A percentile compares a stretch with the other conserved stretches of the same genome.
These are phyloP conservation scores for Chaetomiaceae sp. DNA, from an alignment of 2,329 filamentous ascomycete species.

Conservation along the genomic window DNA sequence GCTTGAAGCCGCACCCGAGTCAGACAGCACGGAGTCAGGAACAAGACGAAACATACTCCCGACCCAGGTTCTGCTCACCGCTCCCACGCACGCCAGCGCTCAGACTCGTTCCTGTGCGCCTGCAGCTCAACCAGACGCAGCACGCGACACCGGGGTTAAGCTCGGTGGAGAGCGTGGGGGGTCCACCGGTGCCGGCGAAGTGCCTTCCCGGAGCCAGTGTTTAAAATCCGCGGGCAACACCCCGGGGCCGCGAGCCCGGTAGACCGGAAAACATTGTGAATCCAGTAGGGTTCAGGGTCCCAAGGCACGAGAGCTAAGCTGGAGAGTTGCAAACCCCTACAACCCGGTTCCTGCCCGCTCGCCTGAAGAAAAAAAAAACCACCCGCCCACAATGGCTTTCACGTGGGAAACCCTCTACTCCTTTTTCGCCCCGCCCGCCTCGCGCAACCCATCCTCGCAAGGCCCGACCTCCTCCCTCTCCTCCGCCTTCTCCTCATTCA, in stretches of 20 bases:
- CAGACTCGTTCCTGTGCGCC: background rate
- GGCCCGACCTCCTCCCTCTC: slow-evolving; percentile 5
- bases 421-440: slow-evolving; percentile 14
- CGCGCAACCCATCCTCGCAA: background rate
- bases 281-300: slow-evolving; percentile 1
- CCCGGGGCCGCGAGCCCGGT: background rate
- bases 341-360: no score
- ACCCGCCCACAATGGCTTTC: slow-evolving; percentile 15
- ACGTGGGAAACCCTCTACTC: slow-evolving; percentile 13
- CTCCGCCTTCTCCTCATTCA: background rate
- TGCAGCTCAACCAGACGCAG: background rate
- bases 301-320: no score
- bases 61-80: background rate
- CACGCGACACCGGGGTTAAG: background rate
- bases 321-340: no score
- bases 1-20: no score
- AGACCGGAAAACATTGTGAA: background rate
- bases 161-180: slow-evolving; percentile 13
- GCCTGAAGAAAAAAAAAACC: background rate
- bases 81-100: background rate
- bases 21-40: no score
- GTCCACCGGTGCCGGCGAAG: slow-evolving; percentile 5
- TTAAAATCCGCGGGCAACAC: slow-evolving; percentile 11
- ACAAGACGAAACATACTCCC: no score
- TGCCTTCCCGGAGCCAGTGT: background rate